Evolutionary conservation across 2,329 filamentous ascomycete genomes (phyloP).

Genomic region (Dothidotthia symphoricarpi): DNA sequence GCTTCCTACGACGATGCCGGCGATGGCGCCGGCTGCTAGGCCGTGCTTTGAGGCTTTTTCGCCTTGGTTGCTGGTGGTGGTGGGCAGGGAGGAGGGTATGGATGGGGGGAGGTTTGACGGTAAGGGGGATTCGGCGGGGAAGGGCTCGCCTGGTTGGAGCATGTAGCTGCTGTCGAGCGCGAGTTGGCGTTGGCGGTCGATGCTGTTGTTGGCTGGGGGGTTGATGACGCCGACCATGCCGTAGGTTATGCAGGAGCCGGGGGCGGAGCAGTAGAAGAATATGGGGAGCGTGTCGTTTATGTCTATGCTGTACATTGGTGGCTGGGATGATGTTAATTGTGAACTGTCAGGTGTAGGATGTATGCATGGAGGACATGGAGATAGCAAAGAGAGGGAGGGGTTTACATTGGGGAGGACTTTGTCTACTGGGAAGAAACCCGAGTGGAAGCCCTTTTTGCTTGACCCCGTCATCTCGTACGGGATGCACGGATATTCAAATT

Average conservation of each 20-base stretch:
- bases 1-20: slow-evolving; percentile 60
- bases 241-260: slow-evolving; percentile 61
- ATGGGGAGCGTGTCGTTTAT: slow-evolving; percentile 37
- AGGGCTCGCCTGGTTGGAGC: slow-evolving; percentile 37
- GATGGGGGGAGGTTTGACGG: slow-evolving; percentile 7
- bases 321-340: slow-evolving; percentile 11
- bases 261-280: slow-evolving; percentile 52
- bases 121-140: slow-evolving; percentile 26
- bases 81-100: neutral
- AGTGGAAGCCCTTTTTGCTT: slow-evolving; percentile 31
- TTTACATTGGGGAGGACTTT: slow-evolving; percentile 22
- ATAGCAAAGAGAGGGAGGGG: neutral
- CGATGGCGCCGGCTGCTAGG: slow-evolving; percentile 42
- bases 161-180: slow-evolving; percentile 28
- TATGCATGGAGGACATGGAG: neutral
- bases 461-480: slow-evolving; percentile 37
- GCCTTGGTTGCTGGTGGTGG: neutral
- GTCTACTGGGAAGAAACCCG: slow-evolving; percentile 30
- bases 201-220: slow-evolving; percentile 40
- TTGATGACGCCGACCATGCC: slow-evolving; percentile 79
- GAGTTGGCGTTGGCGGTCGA: slow-evolving; percentile 24
- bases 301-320: slow-evolving; percentile 27
- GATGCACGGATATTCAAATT: slow-evolving; percentile 43
- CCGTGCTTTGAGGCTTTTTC: neutral
- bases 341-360: no score